Evolutionary conservation across 2,329 filamentous ascomycete genomes (phyloP), one percentile per base, ranked within the genome.

Genomic region (Aureobasidium leucospermi): DNA sequence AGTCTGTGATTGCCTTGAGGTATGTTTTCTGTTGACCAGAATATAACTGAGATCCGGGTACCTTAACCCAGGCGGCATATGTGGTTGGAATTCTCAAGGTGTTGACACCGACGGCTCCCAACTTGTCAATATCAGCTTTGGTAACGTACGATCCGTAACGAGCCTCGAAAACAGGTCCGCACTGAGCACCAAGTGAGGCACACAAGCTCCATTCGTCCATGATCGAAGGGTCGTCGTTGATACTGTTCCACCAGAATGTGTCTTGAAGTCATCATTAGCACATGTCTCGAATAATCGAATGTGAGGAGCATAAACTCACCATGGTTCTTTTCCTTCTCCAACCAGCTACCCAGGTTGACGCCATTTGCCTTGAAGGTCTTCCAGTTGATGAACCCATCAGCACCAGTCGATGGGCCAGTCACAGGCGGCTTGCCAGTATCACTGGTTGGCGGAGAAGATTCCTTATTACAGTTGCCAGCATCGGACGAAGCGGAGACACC

Each of bases 161-260:
- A 1, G 63, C 56, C 43, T 72, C 70, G 2, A 72, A 61, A 1
- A 70, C 65, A 15, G 65, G 63, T 1, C 67, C 64, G 55, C 70
- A 72, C 46, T 66, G 57, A 7, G 61, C 32, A 13, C 71, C 70
- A 2, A 74, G 64, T 15, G 65, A 61, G n/a, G 59, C 52, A 60
- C 72, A 75, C 19, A 69, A 65, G 9, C 56, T 67, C 71, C 71
- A 74, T 63, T 75, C 71, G 52, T 74, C 72, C 13, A 64, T 47
- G 13, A 32, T 43, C 6, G 41, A 34, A 19, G 67, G 65, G 36
- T 53, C 52, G 43, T 62, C 62, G 49, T 62, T 63, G n/a, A 65
- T 60, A 4, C 58, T 53, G 31, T 61, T 60, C 67, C 67, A 73
- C 63, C 64, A 72, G 13, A 55, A 58, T 1, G 68, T 64, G 51